Base-by-base conservation (phyloP, 2,329 filamentous ascomycete species). In the Talaromyces atroroseus region DNA sequence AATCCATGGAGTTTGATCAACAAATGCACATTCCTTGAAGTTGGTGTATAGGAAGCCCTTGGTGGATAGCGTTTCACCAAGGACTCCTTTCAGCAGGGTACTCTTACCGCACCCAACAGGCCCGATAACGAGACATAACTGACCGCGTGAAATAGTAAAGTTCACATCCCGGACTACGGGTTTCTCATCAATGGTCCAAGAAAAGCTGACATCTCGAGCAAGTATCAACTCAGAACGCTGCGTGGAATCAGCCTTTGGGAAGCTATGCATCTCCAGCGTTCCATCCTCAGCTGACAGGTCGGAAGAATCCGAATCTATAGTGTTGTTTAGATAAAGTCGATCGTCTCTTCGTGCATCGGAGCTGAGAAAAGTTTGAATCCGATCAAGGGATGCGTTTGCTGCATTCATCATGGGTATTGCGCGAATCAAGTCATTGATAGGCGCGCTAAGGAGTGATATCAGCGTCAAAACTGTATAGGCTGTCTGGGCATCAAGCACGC, bases 41-140 rank as follows among this genome's bases (percentile, higher is more conserved):
- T 70, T 0, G 80, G 77, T 1, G 65, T 70, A 66, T 83, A 85
- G 59, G 85, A 78, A 50, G 62, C 70, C 29, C 66, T 60, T 55
- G 57, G 62, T 52, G 68, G 64, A 29, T 65, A 66, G 5, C 80
- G 76, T 65, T 84, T 79, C 8, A 78, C 62, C 47, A 79, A 66
- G 3, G 80, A 78, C 63, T 3, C 61, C 62, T 54, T 71, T 71
- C 53, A 88, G 78, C 47, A 85, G 82, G 20, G 84, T 87, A 1
- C 82, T 86, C 65, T 88, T 88, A 0, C 85, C 85, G 1, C 84
- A 82, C 1, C 85, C 85, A 0, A 82, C 85, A 4, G 84, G 82
- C 0, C 85, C 85, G 2, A 87, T 84, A 11, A 88, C 73, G 2
- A 83, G 84, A 60, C 78, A 80, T 63, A 87, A 87, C 51, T 84